Conservation (phyloP, 495 filamentous ascomycete genomes). For the Penicillium simplicissimum region DNA sequence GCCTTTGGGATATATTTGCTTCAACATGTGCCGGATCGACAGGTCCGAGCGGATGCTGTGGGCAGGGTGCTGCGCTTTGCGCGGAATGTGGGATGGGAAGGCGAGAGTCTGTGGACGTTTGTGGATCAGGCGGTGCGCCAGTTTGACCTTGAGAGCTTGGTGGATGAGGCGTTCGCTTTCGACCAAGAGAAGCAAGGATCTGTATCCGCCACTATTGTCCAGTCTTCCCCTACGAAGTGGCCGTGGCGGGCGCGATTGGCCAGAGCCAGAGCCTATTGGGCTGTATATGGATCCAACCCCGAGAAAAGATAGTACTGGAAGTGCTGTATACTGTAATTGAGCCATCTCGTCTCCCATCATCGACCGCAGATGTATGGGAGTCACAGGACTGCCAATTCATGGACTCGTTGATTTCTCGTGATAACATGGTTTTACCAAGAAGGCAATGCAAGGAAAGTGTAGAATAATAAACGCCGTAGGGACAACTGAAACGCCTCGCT, state of each 20-base stretch:
- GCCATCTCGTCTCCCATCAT: background rate
- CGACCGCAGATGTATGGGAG: background rate
- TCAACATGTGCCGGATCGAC: slow-evolving; percentile 16
- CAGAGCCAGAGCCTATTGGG: slow-evolving; percentile 33
- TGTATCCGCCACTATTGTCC: background rate
- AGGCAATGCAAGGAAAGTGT: slow-evolving; percentile 7
- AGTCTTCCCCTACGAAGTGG: background rate
- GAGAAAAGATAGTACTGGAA: slow-evolving; percentile 1
- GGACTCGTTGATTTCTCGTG: slow-evolving; percentile 4
- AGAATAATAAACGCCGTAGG: slow-evolving; percentile 20
- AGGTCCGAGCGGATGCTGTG: slow-evolving; percentile 17
- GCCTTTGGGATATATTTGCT: slow-evolving; percentile 63
- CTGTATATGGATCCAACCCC: background rate
- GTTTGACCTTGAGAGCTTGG: slow-evolving; percentile 24
- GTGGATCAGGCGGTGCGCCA: slow-evolving; percentile 31
- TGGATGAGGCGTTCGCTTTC: slow-evolving; percentile 4
- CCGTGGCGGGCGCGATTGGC: slow-evolving; percentile 33
- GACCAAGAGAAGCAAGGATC: background rate
- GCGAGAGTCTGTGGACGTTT: slow-evolving; percentile 50
- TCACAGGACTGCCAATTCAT: background rate
- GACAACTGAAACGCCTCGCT: slow-evolving; percentile 30
- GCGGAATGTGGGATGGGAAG: slow-evolving; percentile 44
- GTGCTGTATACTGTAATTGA: background rate
- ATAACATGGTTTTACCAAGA: slow-evolving; percentile 5
- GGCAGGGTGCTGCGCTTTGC: slow-evolving; percentile 37